Conservation (phyloP, 495 filamentous ascomycete genomes). For the Penicillium flavigenum region DNA sequence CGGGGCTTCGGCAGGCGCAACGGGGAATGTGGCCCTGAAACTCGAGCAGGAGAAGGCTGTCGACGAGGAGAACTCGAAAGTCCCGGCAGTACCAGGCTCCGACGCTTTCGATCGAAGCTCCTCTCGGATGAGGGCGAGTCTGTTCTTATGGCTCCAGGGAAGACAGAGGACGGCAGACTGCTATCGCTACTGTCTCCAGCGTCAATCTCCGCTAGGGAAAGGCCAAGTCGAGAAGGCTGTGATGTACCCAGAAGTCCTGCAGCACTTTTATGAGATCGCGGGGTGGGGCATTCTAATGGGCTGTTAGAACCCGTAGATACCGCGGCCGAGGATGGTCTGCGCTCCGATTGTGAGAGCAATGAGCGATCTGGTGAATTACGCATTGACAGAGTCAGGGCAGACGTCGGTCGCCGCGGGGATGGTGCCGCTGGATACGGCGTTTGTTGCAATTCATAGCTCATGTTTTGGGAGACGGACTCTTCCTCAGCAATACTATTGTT, state of each 20-base stretch:
- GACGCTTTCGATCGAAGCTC: conserved; percentile 77
- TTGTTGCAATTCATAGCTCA: conserved; percentile 10
- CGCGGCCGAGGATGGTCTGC: conserved; percentile 59
- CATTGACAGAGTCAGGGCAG: conserved; percentile 46
- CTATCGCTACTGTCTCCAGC: conserved; percentile 78
- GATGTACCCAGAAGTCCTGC: conserved; percentile 61
- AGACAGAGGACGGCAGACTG: conserved; percentile 79
- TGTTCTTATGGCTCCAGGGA: conserved; percentile 66
- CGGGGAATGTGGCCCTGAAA: conserved; percentile 77
- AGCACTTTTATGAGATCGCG: conserved; percentile 76
- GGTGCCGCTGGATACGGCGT: conserved; percentile 21
- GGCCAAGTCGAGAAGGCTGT: conserved; percentile 63
- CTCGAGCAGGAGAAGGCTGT: conserved; percentile 79
- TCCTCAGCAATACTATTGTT: not conserved
- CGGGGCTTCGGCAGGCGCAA: conserved; percentile 84
- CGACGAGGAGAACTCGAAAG: conserved; percentile 71
- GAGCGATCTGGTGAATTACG: conserved; percentile 40
- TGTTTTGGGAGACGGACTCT: conserved; percentile 11
- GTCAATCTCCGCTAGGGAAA: conserved; percentile 76
- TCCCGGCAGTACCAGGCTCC: conserved; percentile 76
- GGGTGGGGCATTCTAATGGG: conserved; percentile 87
- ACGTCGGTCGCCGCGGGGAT: conserved; percentile 32
- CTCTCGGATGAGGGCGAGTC: conserved; percentile 91
- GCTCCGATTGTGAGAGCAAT: conserved; percentile 34
- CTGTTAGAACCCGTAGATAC: conserved; percentile 80